Base-by-base conservation (phyloP, 2,329 filamentous ascomycete species). In the Paraconiothyrium sp. region DNA sequence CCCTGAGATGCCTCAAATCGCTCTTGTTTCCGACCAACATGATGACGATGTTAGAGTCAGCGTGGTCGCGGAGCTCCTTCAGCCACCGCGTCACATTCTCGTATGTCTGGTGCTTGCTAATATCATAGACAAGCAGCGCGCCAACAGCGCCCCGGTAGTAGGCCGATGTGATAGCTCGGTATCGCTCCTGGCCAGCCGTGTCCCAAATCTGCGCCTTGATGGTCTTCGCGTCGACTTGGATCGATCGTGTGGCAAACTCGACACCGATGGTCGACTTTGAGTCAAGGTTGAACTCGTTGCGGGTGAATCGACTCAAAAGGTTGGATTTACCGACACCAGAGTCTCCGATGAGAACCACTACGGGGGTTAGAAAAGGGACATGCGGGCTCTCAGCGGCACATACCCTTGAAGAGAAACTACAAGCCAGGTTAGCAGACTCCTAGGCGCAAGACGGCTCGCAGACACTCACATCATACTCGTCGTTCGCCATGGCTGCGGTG, bases 141-240 rank as follows among this genome's bases (percentile, higher is more conserved):
- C 95, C 95, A 60, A 99, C 95, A 58, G 95, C 96, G 76, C 95
- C 96, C 75, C 95, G 92, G 84, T 99, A 99, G 86, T 99, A 99
- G 72, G 95, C 95, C 63, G 95, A 97, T 73, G 95, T 99, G 81
- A 99, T 99, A 80, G 95, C 95, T 80, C 96, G 92, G 86, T 98
- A 99, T 81, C 95, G 91, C 84, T 99, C 95, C 85, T 99, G 95
- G 72, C 95, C 95, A 71, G 95, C 95, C 62, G 95, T 99, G 85
- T 99, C 95, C 95, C 96, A 99, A 77, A 99, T 99, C 86, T 99
- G 95, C 74, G 95, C 95, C 88, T 99, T 99, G 89, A 99, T 99
- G 68, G 95, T 99, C 88, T 99, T 99, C 78, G 92, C 92, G 83
- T 99, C 95, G 77, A 99, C 95, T 84, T 98, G 94, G 80, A 99